Evolutionary conservation across 176 grass and related monocot genomes (phyloP), one percentile per base, ranked within the genome.

Genomic region (Cymbopogon citratus): DNA sequence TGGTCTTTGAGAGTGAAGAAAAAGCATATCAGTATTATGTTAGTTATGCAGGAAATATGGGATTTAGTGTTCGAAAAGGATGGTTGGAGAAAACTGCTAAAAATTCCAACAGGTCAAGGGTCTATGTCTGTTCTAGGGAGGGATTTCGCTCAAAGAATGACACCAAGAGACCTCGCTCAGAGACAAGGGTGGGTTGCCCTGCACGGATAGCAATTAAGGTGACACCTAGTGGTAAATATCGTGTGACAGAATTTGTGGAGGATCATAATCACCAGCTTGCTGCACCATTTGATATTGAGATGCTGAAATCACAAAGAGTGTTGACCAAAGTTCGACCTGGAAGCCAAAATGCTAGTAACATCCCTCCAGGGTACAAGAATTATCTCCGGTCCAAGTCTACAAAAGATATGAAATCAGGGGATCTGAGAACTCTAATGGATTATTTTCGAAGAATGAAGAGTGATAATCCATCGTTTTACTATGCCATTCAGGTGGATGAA

Each of bases 251-350:
- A 80, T 98, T 94, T 44, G 44, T 94, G 48, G 71, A 93, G 60
- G 90, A 92, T 71, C 95, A 98, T 77, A 98, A 98, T 78, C 95
- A 98, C 60, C 90, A 86, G 77, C 92, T 98, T 88, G 90, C 92
- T 76, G 86, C 85, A 48, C 95, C 95, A 23, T 92, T 98, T 83
- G 95, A 98, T 77, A 98, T 98, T 79, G 90, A 92, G 66, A 84
- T 92, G 86, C 71, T 98, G 71, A 98, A 83, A 80, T 92, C 90
- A 31, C 81, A 91, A 72, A 92, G 83, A 49, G 34, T 82, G 34
- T 84, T 82, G 48, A 76, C 78, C 46, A 86, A 95, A 38, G 78
- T 82, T 78, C 82, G 80, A 73, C 66, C 86, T 85, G 86, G 80
- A 87, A 90, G 66, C 67, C 79, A 78, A 61, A 89, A 88, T 85